These are phyloP conservation scores for Alternaria triticina DNA, from an alignment of 2,329 filamentous ascomycete genomes.

Conservation along the genomic window DNA sequence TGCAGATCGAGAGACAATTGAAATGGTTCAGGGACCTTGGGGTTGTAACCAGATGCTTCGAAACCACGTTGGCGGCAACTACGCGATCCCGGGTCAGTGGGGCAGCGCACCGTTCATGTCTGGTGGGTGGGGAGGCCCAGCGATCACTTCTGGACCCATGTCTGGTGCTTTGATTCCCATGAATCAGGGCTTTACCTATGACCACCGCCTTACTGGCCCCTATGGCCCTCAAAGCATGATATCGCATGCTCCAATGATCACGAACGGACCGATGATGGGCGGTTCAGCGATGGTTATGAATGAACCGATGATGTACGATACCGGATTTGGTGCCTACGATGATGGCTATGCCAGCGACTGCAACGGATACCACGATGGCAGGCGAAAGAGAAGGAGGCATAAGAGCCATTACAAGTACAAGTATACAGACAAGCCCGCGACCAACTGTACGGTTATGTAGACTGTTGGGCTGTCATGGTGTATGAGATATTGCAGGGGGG, in stretches of 20 bases:
- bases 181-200: conserved; percentile 14
- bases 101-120: conserved; percentile 22
- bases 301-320: not conserved
- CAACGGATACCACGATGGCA: conserved; percentile 6
- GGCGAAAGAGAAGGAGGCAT: conserved; percentile 19
- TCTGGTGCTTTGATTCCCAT: conserved; percentile 18
- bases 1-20: conserved; percentile 35
- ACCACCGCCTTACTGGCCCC: conserved; percentile 29
- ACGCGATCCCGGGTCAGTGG: conserved; percentile 34
- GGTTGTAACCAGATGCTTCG: conserved; percentile 42
- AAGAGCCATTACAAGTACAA: conserved; percentile 30
- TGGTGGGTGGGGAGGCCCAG: conserved; percentile 16
- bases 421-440: conserved; percentile 24
- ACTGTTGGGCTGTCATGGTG: not conserved
- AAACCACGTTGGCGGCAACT: conserved; percentile 33
- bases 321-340: not conserved
- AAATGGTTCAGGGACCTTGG: conserved; percentile 43
- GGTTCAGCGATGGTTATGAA: conserved; percentile 6
- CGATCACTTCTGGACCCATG: conserved; percentile 18
- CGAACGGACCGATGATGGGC: not conserved
- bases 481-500: not conserved
- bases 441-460: conserved; percentile 32
- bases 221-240: conserved; percentile 16
- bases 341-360: conserved; percentile 15
- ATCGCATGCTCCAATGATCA: conserved; percentile 2